Conservation (phyloP, 495 filamentous ascomycete species). For the Annulohypoxylon moriforme region DNA sequence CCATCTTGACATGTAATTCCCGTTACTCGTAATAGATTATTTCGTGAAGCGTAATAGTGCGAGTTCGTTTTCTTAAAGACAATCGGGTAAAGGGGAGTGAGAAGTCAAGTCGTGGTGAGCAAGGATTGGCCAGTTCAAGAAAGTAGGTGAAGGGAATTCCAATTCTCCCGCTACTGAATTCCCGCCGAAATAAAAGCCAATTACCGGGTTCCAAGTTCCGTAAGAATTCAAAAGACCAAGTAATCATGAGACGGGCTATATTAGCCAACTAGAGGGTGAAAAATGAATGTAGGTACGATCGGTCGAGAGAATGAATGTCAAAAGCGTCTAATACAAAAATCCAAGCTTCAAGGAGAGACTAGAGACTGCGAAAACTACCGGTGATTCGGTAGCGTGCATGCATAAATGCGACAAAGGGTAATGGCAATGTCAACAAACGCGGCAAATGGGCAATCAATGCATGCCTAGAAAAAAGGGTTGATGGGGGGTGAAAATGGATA, state of each 20-base stretch:
- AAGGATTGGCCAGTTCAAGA: conserved; percentile 33
- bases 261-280: not conserved
- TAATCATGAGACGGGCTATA: conserved; percentile 6
- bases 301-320: conserved; percentile 11
- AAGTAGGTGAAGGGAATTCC: conserved; percentile 34
- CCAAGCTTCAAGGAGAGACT: conserved; percentile 33
- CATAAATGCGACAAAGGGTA: conserved; percentile 38
- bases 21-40: conserved; percentile 36
- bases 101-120: conserved; percentile 19
- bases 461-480: conserved; percentile 33
- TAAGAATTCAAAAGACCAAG: conserved; percentile 3
- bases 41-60: conserved; percentile 34
- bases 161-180: conserved; percentile 5
- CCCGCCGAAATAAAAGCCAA: not conserved
- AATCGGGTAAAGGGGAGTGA: not conserved
- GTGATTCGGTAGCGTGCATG: conserved; percentile 34
- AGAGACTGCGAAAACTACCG: conserved; percentile 36
- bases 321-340: conserved; percentile 29
- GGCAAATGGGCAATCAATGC: conserved; percentile 50
- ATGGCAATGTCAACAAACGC: conserved; percentile 43
- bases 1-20: conserved; percentile 48
- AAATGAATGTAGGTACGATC: conserved; percentile 34
- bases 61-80: conserved; percentile 10
- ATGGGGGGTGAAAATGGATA: not conserved
- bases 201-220: not conserved